Evolutionary conservation across 805 yeast species (phyloP), one percentile per base, ranked within the genome.

Genomic region (Schwanniomyces pseudopolymorphus): DNA sequence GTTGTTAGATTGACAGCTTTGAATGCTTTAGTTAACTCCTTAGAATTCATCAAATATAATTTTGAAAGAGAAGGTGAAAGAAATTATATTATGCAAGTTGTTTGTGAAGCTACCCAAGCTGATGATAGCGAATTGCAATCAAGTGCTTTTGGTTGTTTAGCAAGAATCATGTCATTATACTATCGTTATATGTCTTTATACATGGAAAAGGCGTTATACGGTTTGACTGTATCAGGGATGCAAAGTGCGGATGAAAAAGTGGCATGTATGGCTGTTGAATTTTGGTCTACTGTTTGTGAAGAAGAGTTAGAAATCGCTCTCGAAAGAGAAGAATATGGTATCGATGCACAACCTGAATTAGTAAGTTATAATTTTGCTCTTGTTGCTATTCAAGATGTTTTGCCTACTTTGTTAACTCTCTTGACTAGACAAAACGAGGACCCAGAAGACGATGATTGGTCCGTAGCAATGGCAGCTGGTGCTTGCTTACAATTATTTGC

Each of bases 281-380:
- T 94, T 66, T 94, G 99, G 99, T 84, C 92, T 49, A 89, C 99
- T n/a, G 94, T 94, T n/a, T 91, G 98, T 73, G 99, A 94, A 72
- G 97, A 87, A 62, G 99, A 94, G 68, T 77, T 87, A 52, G 97
- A 89, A 52, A 83, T 88, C 49, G 81, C 86, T 14, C 67, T 80
- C 48, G 88, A 84, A 61, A 74, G 80, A 53, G 84, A 83, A 40
- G 90, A 85, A 55, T 75, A 64, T 56, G 81, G 80, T 39, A 77
- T 75, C 45, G 75, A 77, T 41, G 60, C 59, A 35, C 58, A 63
- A 35, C 64, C 67, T 5, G 80, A 76, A 14, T 68, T 81, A 39
- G 71, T 75, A 37, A 77, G 83, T 49, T 91, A 74, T 70, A 85
- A 89, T 60, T 94, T 94, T 70, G 96, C 97, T 3, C 73, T 84